Conservation (phyloP, 768 basidiomycete species). For the Boletus bicolor region DNA sequence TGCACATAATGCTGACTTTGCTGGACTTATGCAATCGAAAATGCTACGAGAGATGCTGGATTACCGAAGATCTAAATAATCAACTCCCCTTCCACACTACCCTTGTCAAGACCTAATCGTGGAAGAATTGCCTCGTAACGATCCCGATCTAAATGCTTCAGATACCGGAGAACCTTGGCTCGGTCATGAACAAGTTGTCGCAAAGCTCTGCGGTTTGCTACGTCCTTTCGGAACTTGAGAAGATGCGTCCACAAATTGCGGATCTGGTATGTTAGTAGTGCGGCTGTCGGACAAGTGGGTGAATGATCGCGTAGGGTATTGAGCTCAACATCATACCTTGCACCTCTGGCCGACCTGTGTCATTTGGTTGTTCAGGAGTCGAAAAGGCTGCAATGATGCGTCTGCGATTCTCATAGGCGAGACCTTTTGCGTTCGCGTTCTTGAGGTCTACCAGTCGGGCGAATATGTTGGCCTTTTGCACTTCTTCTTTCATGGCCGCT, state of each 20-base stretch:
- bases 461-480: conserved; percentile 51
- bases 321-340: conserved; percentile 56
- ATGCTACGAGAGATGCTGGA: not conserved
- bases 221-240: conserved; percentile 63
- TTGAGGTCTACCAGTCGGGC: conserved; percentile 75
- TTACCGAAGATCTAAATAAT: conserved; percentile 47
- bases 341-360: conserved; percentile 83
- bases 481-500: conserved; percentile 34
- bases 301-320: not conserved
- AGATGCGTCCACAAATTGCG: conserved; percentile 80
- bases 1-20: conserved; percentile 8
- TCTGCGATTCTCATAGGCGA: conserved; percentile 81
- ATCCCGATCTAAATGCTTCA: conserved; percentile 57
- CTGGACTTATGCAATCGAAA: not conserved
- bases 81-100: conserved; percentile 87
- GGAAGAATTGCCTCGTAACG: conserved; percentile 74
- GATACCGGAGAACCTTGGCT: conserved; percentile 78
- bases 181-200: conserved; percentile 78
- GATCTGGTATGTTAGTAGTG: conserved; percentile 82
- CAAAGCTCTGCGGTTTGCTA: conserved; percentile 73
- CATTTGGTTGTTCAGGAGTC: conserved; percentile 56
- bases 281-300: conserved; percentile 48
- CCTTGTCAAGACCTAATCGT: conserved; percentile 72
- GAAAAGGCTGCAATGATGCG: conserved; percentile 82
- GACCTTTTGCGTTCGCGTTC: conserved; percentile 85